Evolutionary conservation across 495 filamentous ascomycete genomes (phyloP), one percentile per base, ranked within the genome.

Genomic region (Penicillium arizonense): DNA sequence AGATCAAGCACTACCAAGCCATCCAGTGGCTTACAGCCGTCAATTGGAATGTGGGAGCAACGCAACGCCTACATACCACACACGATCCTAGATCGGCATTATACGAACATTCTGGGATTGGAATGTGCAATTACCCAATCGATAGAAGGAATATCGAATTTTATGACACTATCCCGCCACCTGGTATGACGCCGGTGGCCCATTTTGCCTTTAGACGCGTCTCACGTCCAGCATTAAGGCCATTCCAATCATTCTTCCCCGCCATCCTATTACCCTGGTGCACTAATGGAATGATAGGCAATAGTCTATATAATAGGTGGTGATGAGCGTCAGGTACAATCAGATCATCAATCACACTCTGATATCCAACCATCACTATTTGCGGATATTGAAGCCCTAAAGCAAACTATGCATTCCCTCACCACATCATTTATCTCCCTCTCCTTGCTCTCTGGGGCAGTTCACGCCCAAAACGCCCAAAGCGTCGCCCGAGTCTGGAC

Each of bases 401-500:
- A 4, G 37, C 44, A 57, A 57, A 33, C 28, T 48, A 67, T 67
- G 63, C 44, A 56, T 59, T 55, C 58, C 44, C 50, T 55, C 26
- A 34, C 59, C 23, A 36, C 51, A 13, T 34, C 50, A 33, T 16
- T 43, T 5, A 11, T 47, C 24, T 50, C 66, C 33, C 44, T 69
- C n/a, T 54, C 62, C 42, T 52, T 74, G 43, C 56, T 64, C 47
- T 56, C 58, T 40, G 44, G 51, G 16, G 42, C 68, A 34, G 57
- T 68, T 16, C 44, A 50, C 14, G 67, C 71, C 35, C 36, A 55
- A 11, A 65, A 50, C 14, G 67, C 71, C 35, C 36, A 55, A 13
- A 65, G 47, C 24, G 58, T 59, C 11, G 68, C 65, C 14, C 59
- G 65, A 16, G 52, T 73, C 33, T 68, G 62, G 62, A 64, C 71